Evolutionary conservation across 1,284 basidiomycete species (phyloP).

Genomic region (Porodaedalea pini): DNA sequence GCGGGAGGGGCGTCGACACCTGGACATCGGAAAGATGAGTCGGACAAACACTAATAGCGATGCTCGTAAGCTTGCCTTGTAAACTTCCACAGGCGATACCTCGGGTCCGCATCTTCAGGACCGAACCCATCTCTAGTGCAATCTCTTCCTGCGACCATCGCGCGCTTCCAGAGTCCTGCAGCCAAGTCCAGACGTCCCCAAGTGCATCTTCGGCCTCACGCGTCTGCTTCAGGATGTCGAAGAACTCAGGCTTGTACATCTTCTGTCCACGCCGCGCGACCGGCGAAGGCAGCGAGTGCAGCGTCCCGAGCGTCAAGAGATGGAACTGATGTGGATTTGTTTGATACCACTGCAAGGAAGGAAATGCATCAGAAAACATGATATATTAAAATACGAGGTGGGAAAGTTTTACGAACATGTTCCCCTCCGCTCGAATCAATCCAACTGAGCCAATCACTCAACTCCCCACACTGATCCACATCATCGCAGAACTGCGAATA

Average conservation of each 20-base stretch:
- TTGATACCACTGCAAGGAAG: conserved; percentile 58
- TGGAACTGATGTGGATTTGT: conserved; percentile 85
- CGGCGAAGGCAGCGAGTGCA: conserved; percentile 84
- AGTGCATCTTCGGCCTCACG: conserved; percentile 57
- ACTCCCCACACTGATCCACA: conserved; percentile 68
- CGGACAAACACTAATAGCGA: neutral
- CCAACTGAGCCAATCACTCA: conserved; percentile 79
- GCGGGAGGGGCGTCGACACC: neutral
- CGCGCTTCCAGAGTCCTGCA: conserved; percentile 33
- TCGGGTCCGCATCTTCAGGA: conserved; percentile 47
- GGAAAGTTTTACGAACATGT: conserved; percentile 46
- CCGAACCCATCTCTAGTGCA: conserved; percentile 56
- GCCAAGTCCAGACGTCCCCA: conserved; percentile 54
- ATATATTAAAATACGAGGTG: neutral
- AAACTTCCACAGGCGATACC: conserved; percentile 5
- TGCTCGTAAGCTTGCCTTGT: conserved; percentile 9
- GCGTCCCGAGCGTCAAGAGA: conserved; percentile 68
- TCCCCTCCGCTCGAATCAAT: conserved; percentile 78
- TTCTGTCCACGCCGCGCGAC: conserved; percentile 77
- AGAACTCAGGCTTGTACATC: conserved; percentile 73
- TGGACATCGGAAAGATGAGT: neutral
- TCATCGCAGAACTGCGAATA: conserved; percentile 80
- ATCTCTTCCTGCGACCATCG: conserved; percentile 51
- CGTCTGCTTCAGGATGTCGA: conserved; percentile 52
- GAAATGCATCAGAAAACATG: conserved; percentile 9